Percentiles rank a stretch among this genome's conserved stretches.
phyloP scores from a whole-genome alignment of 2,329 filamentous ascomycete genomes.

The Ophidiomyces ophidiicola region DNA sequence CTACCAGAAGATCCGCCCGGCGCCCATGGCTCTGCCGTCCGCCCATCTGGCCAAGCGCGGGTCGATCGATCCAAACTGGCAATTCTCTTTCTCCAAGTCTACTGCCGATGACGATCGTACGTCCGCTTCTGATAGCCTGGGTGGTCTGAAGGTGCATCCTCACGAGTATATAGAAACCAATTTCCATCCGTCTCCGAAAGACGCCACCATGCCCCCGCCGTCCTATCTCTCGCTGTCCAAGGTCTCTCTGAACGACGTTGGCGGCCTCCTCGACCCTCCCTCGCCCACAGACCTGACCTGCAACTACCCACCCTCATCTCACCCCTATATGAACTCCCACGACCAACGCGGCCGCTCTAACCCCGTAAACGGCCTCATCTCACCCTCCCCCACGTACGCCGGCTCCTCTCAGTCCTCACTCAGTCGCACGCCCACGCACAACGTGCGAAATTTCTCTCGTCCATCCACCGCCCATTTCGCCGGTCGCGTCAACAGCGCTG shows the following conservation, averaged over 20 bases:
- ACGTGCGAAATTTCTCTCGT: slow-evolving; percentile 15
- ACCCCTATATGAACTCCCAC: slow-evolving; percentile 6
- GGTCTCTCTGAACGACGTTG: slow-evolving; percentile 76
- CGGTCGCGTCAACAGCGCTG: background rate
- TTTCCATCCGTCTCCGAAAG: slow-evolving; percentile 14
- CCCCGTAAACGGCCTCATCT: slow-evolving; percentile 25
- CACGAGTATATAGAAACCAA: slow-evolving; percentile 26
- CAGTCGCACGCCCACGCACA: background rate
- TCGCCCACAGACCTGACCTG: slow-evolving; percentile 16
- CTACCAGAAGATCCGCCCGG: slow-evolving; percentile 25
- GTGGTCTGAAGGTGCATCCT: slow-evolving; percentile 25
- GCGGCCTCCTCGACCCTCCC: slow-evolving; percentile 56
- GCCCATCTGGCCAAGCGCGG: slow-evolving; percentile 20
- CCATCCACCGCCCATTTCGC: slow-evolving; percentile 3
- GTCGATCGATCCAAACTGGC: slow-evolving; percentile 25
- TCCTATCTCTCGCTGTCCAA: slow-evolving; percentile 39
- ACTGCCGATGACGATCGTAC: slow-evolving; percentile 22
- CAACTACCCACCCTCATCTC: slow-evolving; percentile 8
- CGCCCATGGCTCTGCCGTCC: slow-evolving; percentile 29
- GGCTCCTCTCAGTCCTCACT: slow-evolving; percentile 14
- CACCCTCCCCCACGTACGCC: slow-evolving; percentile 9
- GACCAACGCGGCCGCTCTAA: slow-evolving; percentile 21
- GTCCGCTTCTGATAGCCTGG: slow-evolving; percentile 24
- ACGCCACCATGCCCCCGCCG: slow-evolving; percentile 25
- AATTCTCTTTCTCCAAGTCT: slow-evolving; percentile 18